These are phyloP conservation scores for Quercus phellos DNA, from an alignment of 331 rosid genomes.

Conservation along the genomic window DNA sequence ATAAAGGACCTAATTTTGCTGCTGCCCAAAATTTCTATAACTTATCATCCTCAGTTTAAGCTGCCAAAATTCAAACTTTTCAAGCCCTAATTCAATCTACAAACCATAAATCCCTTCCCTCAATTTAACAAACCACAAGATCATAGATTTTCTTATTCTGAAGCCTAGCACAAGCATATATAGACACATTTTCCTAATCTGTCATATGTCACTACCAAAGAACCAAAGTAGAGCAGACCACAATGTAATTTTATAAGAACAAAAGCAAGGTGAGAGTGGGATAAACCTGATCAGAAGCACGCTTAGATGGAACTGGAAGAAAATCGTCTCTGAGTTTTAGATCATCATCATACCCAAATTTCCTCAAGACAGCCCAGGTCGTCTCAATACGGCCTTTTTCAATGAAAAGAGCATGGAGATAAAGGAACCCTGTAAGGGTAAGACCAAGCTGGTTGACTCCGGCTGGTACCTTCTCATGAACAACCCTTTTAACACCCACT, in stretches of 20 bases:
- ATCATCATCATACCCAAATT: conserved; percentile 76
- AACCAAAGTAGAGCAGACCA: conserved; percentile 8
- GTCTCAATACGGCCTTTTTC: conserved; percentile 75
- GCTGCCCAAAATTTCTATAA: neutral
- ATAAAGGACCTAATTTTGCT: neutral
- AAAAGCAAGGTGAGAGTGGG: conserved; percentile 19
- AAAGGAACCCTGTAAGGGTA: conserved; percentile 73
- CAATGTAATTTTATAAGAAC: conserved; percentile 20
- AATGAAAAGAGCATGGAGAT: conserved; percentile 66
- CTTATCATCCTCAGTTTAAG: neutral
- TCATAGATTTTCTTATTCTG: neutral
- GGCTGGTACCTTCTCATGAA: conserved; percentile 65
- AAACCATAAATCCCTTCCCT: neutral
- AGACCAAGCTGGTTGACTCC: conserved; percentile 84
- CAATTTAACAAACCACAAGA: neutral
- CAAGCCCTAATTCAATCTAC: neutral
- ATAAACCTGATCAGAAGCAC: conserved; percentile 75
- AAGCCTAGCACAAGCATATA: neutral
- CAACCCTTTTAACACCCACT: conserved; percentile 59
- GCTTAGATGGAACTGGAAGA: conserved; percentile 68
- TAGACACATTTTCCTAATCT: conserved; percentile 1
- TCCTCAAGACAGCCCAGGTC: conserved; percentile 83
- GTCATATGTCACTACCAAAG: neutral
- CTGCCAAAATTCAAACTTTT: neutral
- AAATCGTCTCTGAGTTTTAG: conserved; percentile 67